phyloP scores from a whole-genome alignment of 139 green algal species.

The Haematococcus sp. region DNA sequence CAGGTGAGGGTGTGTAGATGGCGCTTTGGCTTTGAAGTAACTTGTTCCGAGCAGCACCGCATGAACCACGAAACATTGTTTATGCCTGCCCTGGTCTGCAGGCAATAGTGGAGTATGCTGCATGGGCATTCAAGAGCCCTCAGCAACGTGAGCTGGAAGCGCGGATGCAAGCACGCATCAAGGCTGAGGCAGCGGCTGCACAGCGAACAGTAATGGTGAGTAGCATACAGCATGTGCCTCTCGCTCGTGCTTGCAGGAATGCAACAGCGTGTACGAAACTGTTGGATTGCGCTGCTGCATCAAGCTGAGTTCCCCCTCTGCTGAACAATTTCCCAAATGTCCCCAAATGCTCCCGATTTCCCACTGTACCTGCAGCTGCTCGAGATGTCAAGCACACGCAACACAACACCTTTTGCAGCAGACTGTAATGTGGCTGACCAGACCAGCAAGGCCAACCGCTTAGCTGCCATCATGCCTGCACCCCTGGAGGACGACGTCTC shows the following conservation, averaged over 20 bases:
- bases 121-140: constrained; percentile 35
- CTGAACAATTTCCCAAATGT: too few relatives aligned
- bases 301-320: background rate
- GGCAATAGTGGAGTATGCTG: constrained; percentile 45
- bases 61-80: too few relatives aligned
- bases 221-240: background rate
- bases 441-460: background rate
- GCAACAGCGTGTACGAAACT: background rate
- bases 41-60: too few relatives aligned
- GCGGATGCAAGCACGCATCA: constrained; percentile 5
- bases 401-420: too few relatives aligned
- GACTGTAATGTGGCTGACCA: background rate
- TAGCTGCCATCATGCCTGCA: constrained; percentile 2
- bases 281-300: too few relatives aligned
- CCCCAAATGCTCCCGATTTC: background rate
- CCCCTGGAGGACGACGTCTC: background rate
- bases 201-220: constrained; percentile 1
- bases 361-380: too few relatives aligned
- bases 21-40: too few relatives aligned
- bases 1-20: background rate
- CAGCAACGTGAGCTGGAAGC: constrained; percentile 16
- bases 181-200: constrained; percentile 4
- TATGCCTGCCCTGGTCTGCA: constrained; percentile 4
- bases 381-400: too few relatives aligned
- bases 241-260: background rate